Evolutionary conservation across 208 protist species (phyloP).

Genomic region (Naegleria gruberi): DNA sequence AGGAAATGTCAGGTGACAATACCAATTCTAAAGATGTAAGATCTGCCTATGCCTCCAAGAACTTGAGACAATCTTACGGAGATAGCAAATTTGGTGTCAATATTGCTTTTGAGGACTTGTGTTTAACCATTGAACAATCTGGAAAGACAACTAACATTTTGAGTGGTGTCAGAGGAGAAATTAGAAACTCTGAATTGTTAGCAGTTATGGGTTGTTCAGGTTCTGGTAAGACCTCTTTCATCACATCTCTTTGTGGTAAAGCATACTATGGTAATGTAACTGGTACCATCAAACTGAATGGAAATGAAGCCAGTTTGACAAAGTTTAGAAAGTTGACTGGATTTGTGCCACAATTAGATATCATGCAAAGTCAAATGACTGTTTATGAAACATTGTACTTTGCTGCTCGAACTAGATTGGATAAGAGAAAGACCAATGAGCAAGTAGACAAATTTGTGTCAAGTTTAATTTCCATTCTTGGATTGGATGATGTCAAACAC

Average conservation of each 20-base stretch:
- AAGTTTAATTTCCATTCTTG: neutral
- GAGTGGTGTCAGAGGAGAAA: conserved; percentile 3
- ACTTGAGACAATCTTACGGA: neutral
- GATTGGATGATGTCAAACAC: conserved; percentile 10
- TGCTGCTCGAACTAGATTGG: neutral
- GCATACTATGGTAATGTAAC: neutral
- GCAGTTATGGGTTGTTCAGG: conserved; percentile 32
- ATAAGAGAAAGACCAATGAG: neutral
- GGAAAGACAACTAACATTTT: conserved; percentile 3
- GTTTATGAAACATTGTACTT: conserved; percentile 21
- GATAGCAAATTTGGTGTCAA: neutral
- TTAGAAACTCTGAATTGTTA: conserved; percentile 14
- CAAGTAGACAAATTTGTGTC: conserved; percentile 10
- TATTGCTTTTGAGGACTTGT: conserved; percentile 16
- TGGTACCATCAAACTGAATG: neutral
- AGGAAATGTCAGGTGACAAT: neutral
- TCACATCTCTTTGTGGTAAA: neutral
- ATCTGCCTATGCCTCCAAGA: neutral
- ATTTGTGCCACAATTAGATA: conserved; percentile 38
- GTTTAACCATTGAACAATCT: neutral
- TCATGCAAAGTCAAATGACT: conserved; percentile 23
- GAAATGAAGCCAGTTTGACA: neutral
- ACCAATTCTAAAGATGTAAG: neutral
- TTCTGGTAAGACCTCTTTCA: neutral
- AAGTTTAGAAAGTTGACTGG: neutral